Base-by-base conservation (phyloP, 345 rosid genomes). In the Rhizophora apiculata region DNA sequence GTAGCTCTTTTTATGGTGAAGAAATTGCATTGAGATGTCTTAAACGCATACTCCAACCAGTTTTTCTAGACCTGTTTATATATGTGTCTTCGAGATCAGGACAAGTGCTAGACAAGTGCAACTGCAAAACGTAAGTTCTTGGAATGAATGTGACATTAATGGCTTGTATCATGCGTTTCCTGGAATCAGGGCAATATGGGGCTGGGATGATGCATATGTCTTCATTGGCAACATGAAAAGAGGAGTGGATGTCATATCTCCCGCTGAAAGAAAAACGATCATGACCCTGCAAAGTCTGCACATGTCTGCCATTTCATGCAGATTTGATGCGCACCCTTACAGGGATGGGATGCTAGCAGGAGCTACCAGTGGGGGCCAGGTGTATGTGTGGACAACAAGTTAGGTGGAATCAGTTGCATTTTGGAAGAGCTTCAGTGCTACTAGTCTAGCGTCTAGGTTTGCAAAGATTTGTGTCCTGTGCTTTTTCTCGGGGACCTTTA, bases 191-290 rank as follows among this genome's bases (percentile, higher is more conserved):
- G 92, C 85, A 34, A 82, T 82, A 36, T 91, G 97, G 97, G 98
- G 97, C 6, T 94, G 98, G 98, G 95, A 89, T 74, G 98, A 91
- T 78, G 82, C 91, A 21, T 71, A 66, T 65, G 27, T 94, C 67
- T 91, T 80, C 83, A 74, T 86, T 0, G 98, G 90, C 64, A 89
- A 85, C 58, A 68, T 80, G 82, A 77, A 74, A 55, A 82, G 81
- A 76, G 85, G 80, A 67, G 85, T 94, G 8, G 95, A 91, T 81
- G 86, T 89, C 57, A 84, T 91, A 71, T 88, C 88, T 65, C 63
- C 75, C 1, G 49, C 67, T 18, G 68, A 55, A 69, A 68, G 70
- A 54, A 78, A 62, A 82, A 59, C 63, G 59, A 70, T 85, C 52
- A 72, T 36, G 80, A 84, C 82, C 5, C 78, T 89, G 39, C 60